Base-by-base conservation (phyloP, 2,329 filamentous ascomycete genomes). In the Saccharata proteae region DNA sequence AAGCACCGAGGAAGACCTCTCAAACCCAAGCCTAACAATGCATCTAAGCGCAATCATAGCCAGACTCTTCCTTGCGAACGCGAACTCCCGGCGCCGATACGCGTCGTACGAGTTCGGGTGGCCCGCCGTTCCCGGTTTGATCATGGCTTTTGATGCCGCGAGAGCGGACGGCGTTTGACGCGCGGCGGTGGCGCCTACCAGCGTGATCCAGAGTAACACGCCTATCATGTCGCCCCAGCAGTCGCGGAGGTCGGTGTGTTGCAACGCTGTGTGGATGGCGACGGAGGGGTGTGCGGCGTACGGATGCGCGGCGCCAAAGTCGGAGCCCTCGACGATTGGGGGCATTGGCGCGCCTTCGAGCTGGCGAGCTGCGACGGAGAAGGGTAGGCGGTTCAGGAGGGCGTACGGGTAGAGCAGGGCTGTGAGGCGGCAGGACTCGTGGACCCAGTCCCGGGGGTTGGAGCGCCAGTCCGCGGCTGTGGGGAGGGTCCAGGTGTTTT, bases 141-240 rank as follows among this genome's bases (percentile, higher is more conserved):
- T 7, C 26, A 24, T 19, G 11, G 22, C 15, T 16, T 27, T n/a
- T 14, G 13, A 14, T 22, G 14, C 20, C 32, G 5, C 23, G 17
- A 10, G 22, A 21, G 11, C 28, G 16, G 15, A 15, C 18, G 23
- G 18, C 3, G 28, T 14, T n/a, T 24, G 23, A 24, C 33, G 33
- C 9, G 43, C 44, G 6, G 49, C 45, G 5, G 48, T 45, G n/a
- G 43, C 43, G 16, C 45, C 49, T 7, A 54, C 41, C 9, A 52
- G 34, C 2, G 43, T 35, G 12, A 48, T 40, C 42, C 46, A 54
- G 32, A 51, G 47, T 4, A 55, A 40, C 3, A 53, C 45, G 9
- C 52, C 52, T 2, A 45, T 41, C 32, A 54, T 40, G 17, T 43
- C 39, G n/a, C 42, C 42, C 52, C 50, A 54, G 38, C 45, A 48